phyloP scores from a whole-genome alignment of 2,329 filamentous ascomycete genomes.

The Apiospora arundinis region DNA sequence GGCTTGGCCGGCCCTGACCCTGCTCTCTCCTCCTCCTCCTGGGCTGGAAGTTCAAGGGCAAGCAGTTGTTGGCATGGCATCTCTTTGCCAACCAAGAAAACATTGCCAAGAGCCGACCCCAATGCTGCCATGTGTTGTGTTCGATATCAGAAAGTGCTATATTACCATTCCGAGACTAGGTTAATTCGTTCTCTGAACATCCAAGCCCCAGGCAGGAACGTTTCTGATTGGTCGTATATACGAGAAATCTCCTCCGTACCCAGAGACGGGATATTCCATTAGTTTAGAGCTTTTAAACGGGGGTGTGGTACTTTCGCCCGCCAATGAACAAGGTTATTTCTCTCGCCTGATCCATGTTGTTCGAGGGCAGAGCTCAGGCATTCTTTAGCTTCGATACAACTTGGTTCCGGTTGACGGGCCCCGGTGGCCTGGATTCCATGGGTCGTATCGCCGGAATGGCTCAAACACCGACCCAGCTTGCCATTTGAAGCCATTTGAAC shows the following conservation, averaged over 20 bases:
- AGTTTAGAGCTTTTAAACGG: background rate
- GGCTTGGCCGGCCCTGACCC: background rate
- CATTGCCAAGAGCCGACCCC: background rate
- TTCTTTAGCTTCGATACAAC: background rate
- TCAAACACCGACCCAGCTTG: background rate
- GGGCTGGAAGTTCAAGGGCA: background rate
- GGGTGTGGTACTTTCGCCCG: background rate
- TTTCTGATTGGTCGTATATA: conserved; percentile 4
- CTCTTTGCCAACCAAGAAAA: too few species aligned
- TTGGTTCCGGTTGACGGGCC: background rate
- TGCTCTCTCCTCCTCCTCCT: background rate
- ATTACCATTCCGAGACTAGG: background rate
- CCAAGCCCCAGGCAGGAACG: background rate
- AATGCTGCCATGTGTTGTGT: background rate
- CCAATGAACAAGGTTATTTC: background rate
- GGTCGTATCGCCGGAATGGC: too few species aligned
- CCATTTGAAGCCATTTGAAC: background rate
- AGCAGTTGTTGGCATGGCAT: background rate
- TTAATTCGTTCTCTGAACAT: background rate
- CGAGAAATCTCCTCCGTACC: background rate
- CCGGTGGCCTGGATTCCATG: background rate
- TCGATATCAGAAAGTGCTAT: background rate
- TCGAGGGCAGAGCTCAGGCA: background rate
- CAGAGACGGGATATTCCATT: conserved; percentile 11
- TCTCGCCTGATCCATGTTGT: background rate